phyloP scores from a whole-genome alignment of 2,329 filamentous ascomycete species.

The Aspergillus tanneri region DNA sequence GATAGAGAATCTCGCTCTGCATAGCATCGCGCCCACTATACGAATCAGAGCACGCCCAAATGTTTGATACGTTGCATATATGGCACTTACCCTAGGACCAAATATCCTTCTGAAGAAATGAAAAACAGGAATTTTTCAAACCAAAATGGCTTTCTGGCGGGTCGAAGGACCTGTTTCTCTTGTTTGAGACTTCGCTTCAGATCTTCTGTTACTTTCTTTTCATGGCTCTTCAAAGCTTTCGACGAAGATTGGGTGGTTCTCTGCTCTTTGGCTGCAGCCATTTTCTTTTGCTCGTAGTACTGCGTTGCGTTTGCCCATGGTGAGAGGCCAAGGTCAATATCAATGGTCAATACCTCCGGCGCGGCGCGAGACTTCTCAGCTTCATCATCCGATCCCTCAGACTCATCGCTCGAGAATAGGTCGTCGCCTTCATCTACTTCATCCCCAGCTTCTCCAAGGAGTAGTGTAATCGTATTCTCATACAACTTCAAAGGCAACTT shows the following conservation, averaged over 20 bases:
- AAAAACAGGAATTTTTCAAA: slow-evolving; percentile 98
- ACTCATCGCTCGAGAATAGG: slow-evolving; percentile 60
- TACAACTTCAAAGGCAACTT: slow-evolving; percentile 81
- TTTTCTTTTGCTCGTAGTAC: slow-evolving; percentile 87
- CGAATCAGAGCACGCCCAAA: slow-evolving; percentile 12
- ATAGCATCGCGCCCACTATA: slow-evolving; percentile 72
- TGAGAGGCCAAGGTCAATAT: slow-evolving; percentile 78
- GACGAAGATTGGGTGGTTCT: slow-evolving; percentile 80
- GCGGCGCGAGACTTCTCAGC: slow-evolving; percentile 27
- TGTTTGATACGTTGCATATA: not conserved
- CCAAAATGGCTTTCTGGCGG: slow-evolving; percentile 82
- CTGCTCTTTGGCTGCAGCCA: slow-evolving; percentile 80
- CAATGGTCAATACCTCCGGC: slow-evolving; percentile 62
- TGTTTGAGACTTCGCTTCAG: slow-evolving; percentile 85
- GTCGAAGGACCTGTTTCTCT: slow-evolving; percentile 83
- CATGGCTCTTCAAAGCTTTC: slow-evolving; percentile 82
- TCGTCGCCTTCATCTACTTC: slow-evolving; percentile 66
- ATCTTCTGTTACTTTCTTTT: slow-evolving; percentile 82
- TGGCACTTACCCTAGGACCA: slow-evolving; percentile 68
- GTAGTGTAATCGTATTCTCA: slow-evolving; percentile 82
- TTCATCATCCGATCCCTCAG: slow-evolving; percentile 47
- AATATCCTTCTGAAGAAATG: slow-evolving; percentile 89
- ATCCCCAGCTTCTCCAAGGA: slow-evolving; percentile 69
- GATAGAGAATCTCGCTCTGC: slow-evolving; percentile 91
- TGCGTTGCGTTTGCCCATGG: slow-evolving; percentile 87